phyloP scores from a whole-genome alignment of 208 protist species.

The Acanthamoeba triangularis region DNA sequence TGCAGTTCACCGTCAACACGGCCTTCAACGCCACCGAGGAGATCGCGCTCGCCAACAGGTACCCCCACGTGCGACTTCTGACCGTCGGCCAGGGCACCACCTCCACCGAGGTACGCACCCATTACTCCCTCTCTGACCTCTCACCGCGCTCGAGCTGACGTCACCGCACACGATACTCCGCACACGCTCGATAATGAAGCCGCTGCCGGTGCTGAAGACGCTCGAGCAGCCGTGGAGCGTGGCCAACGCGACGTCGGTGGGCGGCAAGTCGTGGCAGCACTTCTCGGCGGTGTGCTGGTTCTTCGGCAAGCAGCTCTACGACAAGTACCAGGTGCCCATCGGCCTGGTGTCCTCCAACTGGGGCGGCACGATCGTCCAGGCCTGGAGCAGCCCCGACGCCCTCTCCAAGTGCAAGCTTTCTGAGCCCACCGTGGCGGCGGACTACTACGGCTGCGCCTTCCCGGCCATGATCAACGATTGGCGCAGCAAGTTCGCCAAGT shows the following conservation, averaged over 20 bases:
- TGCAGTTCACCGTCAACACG: slow-evolving; percentile 73
- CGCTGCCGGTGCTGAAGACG: background rate
- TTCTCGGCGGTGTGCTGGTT: slow-evolving; percentile 73
- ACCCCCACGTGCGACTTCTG: slow-evolving; percentile 71
- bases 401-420: slow-evolving; percentile 7
- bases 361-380: slow-evolving; percentile 65
- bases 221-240: slow-evolving; percentile 59
- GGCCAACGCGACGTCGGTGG: background rate
- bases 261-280: slow-evolving; percentile 19
- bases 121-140: background rate
- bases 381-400: slow-evolving; percentile 63
- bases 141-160: background rate
- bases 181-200: background rate
- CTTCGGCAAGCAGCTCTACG: slow-evolving; percentile 73
- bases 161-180: too few species aligned
- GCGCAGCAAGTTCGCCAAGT: slow-evolving; percentile 43
- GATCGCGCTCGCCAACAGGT: slow-evolving; percentile 64
- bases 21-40: slow-evolving; percentile 78
- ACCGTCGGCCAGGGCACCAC: slow-evolving; percentile 49
- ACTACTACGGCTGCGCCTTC: slow-evolving; percentile 75
- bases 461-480: slow-evolving; percentile 80
- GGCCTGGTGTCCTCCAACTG: slow-evolving; percentile 35
- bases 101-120: background rate
- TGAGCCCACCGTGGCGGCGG: background rate
- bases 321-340: slow-evolving; percentile 12